These are phyloP conservation scores for Xylariaceae sp. DNA, from an alignment of 2,329 filamentous ascomycete species.

Conservation along the genomic window DNA sequence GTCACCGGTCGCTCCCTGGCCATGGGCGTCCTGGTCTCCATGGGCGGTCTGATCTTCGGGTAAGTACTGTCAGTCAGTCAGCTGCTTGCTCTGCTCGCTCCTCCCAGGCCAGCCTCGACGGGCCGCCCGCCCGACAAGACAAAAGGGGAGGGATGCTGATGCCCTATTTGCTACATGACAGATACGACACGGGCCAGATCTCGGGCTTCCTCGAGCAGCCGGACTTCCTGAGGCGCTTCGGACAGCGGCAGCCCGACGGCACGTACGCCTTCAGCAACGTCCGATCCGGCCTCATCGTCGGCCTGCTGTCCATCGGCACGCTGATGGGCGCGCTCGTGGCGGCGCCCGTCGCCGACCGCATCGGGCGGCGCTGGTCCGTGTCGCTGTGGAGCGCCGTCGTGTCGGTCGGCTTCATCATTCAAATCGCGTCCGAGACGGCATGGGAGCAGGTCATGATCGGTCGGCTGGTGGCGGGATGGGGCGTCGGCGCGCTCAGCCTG, in stretches of 20 bases:
- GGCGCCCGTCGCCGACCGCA: conserved; percentile 56
- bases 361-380: conserved; percentile 58
- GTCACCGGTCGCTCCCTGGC: conserved; percentile 8
- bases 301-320: conserved; percentile 50
- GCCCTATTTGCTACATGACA: too few relatives aligned
- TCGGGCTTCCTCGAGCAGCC: conserved; percentile 51
- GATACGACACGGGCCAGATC: conserved; percentile 47
- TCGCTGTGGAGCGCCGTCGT: conserved; percentile 53
- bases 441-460: conserved; percentile 64
- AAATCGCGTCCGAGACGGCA: conserved; percentile 44
- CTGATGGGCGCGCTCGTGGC: conserved; percentile 51
- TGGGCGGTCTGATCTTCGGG: conserved; percentile 14
- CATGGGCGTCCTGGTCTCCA: conserved; percentile 12
- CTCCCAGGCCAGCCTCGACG: neutral
- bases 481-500: conserved; percentile 58
- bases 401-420: conserved; percentile 59
- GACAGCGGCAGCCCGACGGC: conserved; percentile 31
- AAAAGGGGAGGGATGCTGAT: too few relatives aligned
- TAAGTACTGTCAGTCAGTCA: conserved; percentile 6
- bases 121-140: too few relatives aligned
- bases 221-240: conserved; percentile 47
- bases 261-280: conserved; percentile 40
- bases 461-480: conserved; percentile 57
- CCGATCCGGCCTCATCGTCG: conserved; percentile 52
- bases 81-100: neutral